Evolutionary conservation across 2,329 filamentous ascomycete genomes (phyloP).

Genomic region (Colletotrichum noveboracense): DNA sequence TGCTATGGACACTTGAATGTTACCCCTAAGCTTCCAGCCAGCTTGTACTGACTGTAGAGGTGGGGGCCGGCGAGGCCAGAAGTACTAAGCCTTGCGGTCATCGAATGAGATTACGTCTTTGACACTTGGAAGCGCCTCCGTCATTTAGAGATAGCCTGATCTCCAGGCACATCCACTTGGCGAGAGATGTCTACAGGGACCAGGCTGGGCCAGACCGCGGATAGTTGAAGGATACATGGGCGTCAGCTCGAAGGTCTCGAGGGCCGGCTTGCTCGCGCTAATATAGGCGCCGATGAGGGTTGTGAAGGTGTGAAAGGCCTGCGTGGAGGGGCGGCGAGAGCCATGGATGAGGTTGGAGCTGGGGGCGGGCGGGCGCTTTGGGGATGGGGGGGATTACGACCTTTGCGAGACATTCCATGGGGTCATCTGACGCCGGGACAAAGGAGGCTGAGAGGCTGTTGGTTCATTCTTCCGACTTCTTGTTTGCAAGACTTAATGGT

Average conservation of each 20-base stretch:
- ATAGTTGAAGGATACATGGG: background rate
- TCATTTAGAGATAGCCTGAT: background rate
- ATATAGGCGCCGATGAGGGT: slow-evolving; percentile 8
- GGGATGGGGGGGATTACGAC: background rate
- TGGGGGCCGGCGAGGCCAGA: background rate
- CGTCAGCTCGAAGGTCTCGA: background rate
- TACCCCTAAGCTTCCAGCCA: background rate
- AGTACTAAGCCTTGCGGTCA: background rate
- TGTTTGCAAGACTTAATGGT: background rate
- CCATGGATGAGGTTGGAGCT: background rate
- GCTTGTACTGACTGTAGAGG: background rate
- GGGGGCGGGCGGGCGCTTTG: background rate
- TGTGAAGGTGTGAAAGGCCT: slow-evolving; percentile 3
- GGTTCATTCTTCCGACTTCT: background rate
- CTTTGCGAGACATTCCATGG: slow-evolving; percentile 8
- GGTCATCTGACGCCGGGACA: slow-evolving; percentile 6
- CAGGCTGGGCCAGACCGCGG: background rate
- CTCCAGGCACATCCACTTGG: background rate
- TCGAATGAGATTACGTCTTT: background rate
- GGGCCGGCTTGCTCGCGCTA: background rate
- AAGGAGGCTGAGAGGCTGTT: background rate
- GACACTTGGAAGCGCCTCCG: background rate
- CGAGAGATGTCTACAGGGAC: background rate
- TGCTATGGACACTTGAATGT: background rate
- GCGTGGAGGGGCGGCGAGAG: slow-evolving; percentile 1